phyloP scores from a whole-genome alignment of 257 asterid species.

The Ajuga chamaepitys region DNA sequence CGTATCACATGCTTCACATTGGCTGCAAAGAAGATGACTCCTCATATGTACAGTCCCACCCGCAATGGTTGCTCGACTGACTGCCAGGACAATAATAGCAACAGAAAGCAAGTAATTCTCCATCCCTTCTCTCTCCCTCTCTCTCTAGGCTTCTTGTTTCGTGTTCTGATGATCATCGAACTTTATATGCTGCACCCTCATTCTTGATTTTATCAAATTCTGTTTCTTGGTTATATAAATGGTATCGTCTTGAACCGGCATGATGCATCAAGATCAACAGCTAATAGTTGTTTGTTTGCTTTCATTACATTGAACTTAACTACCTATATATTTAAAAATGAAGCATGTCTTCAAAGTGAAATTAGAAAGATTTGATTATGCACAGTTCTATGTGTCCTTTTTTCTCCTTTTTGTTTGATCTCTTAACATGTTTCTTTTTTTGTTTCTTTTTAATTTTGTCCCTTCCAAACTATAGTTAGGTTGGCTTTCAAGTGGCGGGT shows the following conservation, averaged over 20 bases:
- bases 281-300: not conserved
- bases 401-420: no score
- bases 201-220: slow-evolving; percentile 31
- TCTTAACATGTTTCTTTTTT: not conserved
- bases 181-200: not conserved
- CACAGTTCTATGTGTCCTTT: no score
- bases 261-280: not conserved
- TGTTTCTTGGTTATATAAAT: not conserved
- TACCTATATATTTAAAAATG: not conserved
- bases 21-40: slow-evolving; percentile 41
- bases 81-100: slow-evolving; percentile 13
- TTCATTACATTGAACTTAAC: slow-evolving; percentile 24
- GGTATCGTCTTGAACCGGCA: not conserved
- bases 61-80: slow-evolving; percentile 6
- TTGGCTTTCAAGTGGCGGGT: no score
- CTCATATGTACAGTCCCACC: slow-evolving; percentile 17
- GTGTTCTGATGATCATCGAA: not conserved
- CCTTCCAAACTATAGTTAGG: no score
- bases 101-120: slow-evolving; percentile 8
- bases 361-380: not conserved
- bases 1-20: slow-evolving; percentile 44
- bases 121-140: slow-evolving; percentile 10
- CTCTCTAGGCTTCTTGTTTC: not conserved
- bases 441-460: no score
- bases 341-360: not conserved